Percentiles rank a stretch among this genome's conserved stretches.
Evolutionary conservation across 2,329 filamentous ascomycete genomes (phyloP).

Genomic region (Herpotrichia juniperi): DNA sequence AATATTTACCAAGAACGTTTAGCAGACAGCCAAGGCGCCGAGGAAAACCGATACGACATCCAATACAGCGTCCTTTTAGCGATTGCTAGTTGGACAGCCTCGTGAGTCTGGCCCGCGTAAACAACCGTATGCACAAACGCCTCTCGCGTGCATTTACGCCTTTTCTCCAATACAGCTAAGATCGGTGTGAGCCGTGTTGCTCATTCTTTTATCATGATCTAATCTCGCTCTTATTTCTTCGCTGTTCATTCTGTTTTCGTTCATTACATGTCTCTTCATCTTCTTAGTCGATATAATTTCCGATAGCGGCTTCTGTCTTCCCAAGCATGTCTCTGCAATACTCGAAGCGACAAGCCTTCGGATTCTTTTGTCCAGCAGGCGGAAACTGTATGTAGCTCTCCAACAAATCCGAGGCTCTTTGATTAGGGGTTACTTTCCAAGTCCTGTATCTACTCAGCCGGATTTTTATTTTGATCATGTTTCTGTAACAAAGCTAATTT

Average conservation of each 20-base stretch:
- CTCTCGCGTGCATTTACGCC: not conserved
- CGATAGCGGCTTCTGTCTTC: too few relatives aligned
- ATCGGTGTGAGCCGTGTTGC: not conserved
- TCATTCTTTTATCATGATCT: not conserved
- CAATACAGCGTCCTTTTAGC: not conserved
- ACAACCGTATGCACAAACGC: not conserved
- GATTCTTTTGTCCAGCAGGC: not conserved
- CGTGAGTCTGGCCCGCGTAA: not conserved
- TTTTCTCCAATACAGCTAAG: not conserved
- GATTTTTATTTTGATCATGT: too few relatives aligned
- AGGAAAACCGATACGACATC: not conserved
- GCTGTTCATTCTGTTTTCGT: not conserved
- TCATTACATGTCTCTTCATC: not conserved
- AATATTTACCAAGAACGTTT: too few relatives aligned
- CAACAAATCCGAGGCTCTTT: not conserved
- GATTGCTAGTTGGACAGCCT: not conserved
- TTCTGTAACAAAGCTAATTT: not conserved
- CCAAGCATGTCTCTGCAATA: not conserved
- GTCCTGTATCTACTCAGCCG: not conserved
- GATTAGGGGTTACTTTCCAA: not conserved
- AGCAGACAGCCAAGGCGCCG: too few relatives aligned
- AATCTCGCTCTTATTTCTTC: not conserved
- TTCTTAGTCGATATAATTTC: not conserved
- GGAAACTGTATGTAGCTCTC: not conserved
- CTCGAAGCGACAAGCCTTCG: not conserved